phyloP scores from a whole-genome alignment of 805 yeast genomes.

The Sugiyamaella floridensis region DNA sequence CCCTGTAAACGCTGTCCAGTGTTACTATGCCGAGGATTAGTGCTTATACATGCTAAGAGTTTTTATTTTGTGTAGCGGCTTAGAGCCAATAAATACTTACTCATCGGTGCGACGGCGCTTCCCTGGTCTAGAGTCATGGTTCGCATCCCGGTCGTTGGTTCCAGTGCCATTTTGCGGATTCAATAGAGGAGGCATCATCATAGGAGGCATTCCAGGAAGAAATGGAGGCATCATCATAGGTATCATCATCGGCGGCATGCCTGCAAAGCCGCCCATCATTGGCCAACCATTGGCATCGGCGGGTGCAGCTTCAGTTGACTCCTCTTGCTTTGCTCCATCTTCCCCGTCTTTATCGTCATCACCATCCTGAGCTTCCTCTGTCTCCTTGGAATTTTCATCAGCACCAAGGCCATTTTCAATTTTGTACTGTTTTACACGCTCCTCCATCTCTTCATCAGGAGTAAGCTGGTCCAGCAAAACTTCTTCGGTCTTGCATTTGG shows the following conservation, averaged over 20 bases:
- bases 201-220: constrained; percentile 25
- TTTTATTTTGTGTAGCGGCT: not conserved
- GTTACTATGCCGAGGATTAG: too few species aligned
- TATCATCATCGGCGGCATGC: constrained; percentile 13
- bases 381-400: constrained; percentile 3
- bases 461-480: constrained; percentile 66
- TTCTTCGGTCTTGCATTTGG: constrained; percentile 72
- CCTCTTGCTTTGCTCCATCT: constrained; percentile 1
- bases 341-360: not conserved
- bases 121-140: not conserved
- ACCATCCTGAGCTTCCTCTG: not conserved
- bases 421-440: constrained; percentile 43
- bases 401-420: constrained; percentile 8
- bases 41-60: too few species aligned
- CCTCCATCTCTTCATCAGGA: constrained; percentile 53
- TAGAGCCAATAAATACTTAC: not conserved
- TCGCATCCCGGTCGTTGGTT: not conserved
- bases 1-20: too few species aligned
- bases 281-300: not conserved
- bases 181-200: constrained; percentile 16
- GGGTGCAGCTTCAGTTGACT: not conserved
- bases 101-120: not conserved
- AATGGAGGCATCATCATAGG: constrained; percentile 24
- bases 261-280: constrained; percentile 2
- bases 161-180: not conserved